Percentiles rank a stretch among this genome's conserved stretches.
These are phyloP conservation scores for Trichoderma aggressivum DNA, from an alignment of 2,329 filamentous ascomycete genomes.

Conservation along the genomic window DNA sequence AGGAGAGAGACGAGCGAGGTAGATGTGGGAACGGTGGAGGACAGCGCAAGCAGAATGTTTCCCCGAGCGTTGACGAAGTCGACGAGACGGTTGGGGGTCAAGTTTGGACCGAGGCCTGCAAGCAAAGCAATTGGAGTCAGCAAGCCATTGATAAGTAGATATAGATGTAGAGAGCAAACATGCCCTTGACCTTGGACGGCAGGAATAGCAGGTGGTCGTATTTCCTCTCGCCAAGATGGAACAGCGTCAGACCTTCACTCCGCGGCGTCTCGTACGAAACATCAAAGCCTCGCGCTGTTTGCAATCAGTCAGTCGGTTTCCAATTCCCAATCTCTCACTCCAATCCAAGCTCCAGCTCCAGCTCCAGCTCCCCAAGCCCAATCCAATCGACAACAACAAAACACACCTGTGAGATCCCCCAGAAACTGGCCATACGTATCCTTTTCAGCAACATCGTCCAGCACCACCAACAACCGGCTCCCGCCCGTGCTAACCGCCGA, in stretches of 20 bases:
- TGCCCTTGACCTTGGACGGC: conserved; percentile 86
- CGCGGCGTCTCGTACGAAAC: conserved; percentile 81
- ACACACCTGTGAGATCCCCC: conserved; percentile 65
- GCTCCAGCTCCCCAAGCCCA: background rate
- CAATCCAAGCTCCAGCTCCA: conserved; percentile 21
- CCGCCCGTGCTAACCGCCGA: conserved; percentile 78
- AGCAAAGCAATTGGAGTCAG: background rate
- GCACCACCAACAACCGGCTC: conserved; percentile 75
- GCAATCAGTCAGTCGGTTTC: conserved; percentile 14
- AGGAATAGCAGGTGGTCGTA: conserved; percentile 92
- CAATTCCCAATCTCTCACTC: background rate
- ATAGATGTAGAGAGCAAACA: background rate
- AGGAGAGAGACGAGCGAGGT: conserved; percentile 74
- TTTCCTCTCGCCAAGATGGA: conserved; percentile 78
- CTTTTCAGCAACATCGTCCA: conserved; percentile 81
- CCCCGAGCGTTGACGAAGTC: conserved; percentile 89
- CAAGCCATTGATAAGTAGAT: background rate
- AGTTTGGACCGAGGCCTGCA: conserved; percentile 78
- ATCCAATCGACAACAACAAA: background rate
- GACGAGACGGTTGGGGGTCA: conserved; percentile 82
- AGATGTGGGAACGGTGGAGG: conserved; percentile 66
- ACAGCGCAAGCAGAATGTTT: conserved; percentile 85
- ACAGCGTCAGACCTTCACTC: conserved; percentile 71
- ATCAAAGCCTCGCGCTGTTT: conserved; percentile 75
- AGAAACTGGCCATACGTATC: conserved; percentile 79